Evolutionary conservation across 2,329 filamentous ascomycete genomes (phyloP).

Genomic region (Alternaria panax): DNA sequence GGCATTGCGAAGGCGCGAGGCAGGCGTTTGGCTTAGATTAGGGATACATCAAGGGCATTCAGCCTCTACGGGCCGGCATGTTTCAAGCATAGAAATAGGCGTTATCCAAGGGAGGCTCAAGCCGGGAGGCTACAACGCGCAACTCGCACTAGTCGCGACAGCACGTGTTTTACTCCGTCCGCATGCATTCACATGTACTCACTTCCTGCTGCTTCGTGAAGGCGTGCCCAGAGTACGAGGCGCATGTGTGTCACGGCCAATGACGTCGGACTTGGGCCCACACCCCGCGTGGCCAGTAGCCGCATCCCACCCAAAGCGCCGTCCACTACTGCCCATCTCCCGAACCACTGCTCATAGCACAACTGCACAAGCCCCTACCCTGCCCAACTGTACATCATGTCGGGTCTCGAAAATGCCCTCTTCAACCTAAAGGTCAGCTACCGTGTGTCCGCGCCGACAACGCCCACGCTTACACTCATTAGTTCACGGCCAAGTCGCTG

Average conservation of each 20-base stretch:
- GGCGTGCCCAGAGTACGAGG: conserved; percentile 4
- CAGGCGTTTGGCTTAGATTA: conserved; percentile 36
- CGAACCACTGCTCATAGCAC: conserved; percentile 19
- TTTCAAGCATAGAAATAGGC: conserved; percentile 14
- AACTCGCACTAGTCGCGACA: background rate
- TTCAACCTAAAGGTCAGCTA: conserved; percentile 66
- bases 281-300: conserved; percentile 38
- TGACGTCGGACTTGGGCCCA: conserved; percentile 31
- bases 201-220: conserved; percentile 14
- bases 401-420: conserved; percentile 67
- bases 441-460: background rate
- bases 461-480: conserved; percentile 31
- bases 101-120: conserved; percentile 2
- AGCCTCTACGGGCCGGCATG: conserved; percentile 9
- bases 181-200: background rate
- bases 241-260: conserved; percentile 7
- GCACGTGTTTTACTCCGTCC: background rate
- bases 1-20: conserved; percentile 19
- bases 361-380: conserved; percentile 13
- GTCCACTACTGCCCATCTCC: conserved; percentile 20
- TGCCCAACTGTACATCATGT: conserved; percentile 54
- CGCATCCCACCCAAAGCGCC: conserved; percentile 26
- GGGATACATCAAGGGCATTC: conserved; percentile 21
- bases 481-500: conserved; percentile 70
- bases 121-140: background rate